Percentiles rank a stretch among this genome's conserved stretches.
Conservation (phyloP, 768 basidiomycete genomes). For the Mrakia gelida region DNA sequence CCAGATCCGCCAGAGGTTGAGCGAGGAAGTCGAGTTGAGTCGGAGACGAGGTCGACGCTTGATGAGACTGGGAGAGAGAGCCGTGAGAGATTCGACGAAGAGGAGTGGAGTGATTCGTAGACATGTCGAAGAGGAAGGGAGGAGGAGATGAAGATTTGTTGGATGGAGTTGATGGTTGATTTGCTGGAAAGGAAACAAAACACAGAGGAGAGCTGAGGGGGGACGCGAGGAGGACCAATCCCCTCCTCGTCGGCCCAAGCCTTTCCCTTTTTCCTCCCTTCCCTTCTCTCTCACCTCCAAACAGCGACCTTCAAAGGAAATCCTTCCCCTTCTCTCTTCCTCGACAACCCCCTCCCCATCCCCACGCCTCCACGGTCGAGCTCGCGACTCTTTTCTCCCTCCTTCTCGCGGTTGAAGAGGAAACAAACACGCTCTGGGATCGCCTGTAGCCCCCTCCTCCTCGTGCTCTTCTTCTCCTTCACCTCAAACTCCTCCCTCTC, state of each 20-base stretch:
- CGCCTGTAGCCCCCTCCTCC: background rate
- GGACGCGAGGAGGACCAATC: no score
- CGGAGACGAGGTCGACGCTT: constrained; percentile 61
- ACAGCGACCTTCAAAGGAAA: no score
- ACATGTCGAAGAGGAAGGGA: constrained; percentile 6
- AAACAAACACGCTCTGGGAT: no score
- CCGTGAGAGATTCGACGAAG: constrained; percentile 86
- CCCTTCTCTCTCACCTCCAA: no score
- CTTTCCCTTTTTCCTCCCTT: no score
- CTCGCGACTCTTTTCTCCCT: background rate
- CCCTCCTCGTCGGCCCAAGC: no score
- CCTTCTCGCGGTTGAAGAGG: background rate
- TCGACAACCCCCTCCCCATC: no score
- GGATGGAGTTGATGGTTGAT: background rate
- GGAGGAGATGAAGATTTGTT: background rate
- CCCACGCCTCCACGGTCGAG: background rate
- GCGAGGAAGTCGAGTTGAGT: constrained; percentile 81
- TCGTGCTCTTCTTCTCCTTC: background rate
- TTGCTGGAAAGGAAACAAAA: background rate
- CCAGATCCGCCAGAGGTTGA: constrained; percentile 75
- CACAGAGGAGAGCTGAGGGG: no score
- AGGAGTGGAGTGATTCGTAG: constrained; percentile 62
- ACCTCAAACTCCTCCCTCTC: background rate
- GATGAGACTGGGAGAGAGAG: constrained; percentile 69
- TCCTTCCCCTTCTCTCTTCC: no score